These are phyloP conservation scores for Wickerhamiella galacta DNA, from an alignment of 805 yeast genomes.

Conservation along the genomic window DNA sequence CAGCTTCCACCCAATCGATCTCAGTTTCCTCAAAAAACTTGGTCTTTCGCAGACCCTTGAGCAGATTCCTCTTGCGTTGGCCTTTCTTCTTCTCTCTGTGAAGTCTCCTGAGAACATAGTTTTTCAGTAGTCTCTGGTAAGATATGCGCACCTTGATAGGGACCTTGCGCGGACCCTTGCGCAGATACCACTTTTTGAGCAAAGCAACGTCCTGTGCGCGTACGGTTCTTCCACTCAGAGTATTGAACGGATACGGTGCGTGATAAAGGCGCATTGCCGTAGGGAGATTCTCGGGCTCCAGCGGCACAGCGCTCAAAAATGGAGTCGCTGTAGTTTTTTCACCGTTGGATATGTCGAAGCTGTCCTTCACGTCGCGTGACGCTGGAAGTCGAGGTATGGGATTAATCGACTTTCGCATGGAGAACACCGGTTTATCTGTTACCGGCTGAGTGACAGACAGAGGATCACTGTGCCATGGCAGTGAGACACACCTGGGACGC, in stretches of 20 bases:
- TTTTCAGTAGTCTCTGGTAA: slow-evolving; percentile 75
- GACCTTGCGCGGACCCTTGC: slow-evolving; percentile 29
- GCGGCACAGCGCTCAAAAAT: slow-evolving; percentile 27
- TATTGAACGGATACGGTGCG: slow-evolving; percentile 77
- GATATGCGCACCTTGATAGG: slow-evolving; percentile 74
- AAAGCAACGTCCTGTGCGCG: slow-evolving; percentile 86
- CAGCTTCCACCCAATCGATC: slow-evolving; percentile 98
- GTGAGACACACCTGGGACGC: slow-evolving; percentile 44
- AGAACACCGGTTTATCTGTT: slow-evolving; percentile 2
- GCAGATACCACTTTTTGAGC: slow-evolving; percentile 65
- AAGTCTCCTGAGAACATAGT: slow-evolving; percentile 53
- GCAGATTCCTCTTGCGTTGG: slow-evolving; percentile 28
- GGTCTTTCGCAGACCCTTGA: slow-evolving; percentile 55
- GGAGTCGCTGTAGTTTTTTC: slow-evolving; percentile 22
- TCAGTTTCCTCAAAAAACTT: slow-evolving; percentile 83
- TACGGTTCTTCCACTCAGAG: slow-evolving; percentile 49
- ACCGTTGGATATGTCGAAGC: slow-evolving; percentile 13
- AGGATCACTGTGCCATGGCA: slow-evolving; percentile 51
- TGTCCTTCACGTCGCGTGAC: background rate
- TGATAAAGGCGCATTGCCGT: slow-evolving; percentile 50
- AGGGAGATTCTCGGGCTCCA: slow-evolving; percentile 33
- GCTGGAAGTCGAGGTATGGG: slow-evolving; percentile 28
- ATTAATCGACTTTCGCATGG: slow-evolving; percentile 20
- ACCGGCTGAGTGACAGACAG: slow-evolving; percentile 24
- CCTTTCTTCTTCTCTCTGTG: slow-evolving; percentile 19